Evolutionary conservation across 768 basidiomycete species (phyloP), one percentile per base, ranked within the genome.

Genomic region (Boletus subparvulus): DNA sequence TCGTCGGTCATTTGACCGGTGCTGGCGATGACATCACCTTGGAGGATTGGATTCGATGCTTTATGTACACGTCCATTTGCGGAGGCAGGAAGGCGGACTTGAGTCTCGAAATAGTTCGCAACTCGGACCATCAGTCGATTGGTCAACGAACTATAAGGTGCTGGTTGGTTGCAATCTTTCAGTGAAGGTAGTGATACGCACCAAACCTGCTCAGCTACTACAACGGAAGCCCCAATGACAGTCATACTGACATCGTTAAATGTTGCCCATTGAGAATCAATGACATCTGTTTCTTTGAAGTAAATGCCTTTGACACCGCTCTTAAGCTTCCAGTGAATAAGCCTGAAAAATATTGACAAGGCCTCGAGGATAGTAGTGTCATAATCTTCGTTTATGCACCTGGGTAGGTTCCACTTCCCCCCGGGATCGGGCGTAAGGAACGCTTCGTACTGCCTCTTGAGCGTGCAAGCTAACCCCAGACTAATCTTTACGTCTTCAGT

Each of bases 201-300:
- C 96, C 94, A 96, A 62, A 98, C 83, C 65, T 97, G 92, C 73
- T 98, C 96, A 12, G 95, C 95, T 11, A 99, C 94, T 5, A 96
- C 76, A 50, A 89, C 75, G 19, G 96, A 94, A 24, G 95, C 97
- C 6, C 92, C 92, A 19, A 84, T 78, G 10, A 94, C 88, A 37
- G 87, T 90, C 70, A 94, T 78, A 55, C 93, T 94, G 50, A 96
- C 93, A 69, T 92, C 91, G 61, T 90, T 91, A 73, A 98, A 87
- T 21, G 96, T 95, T 19, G 90, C 88, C 91, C 94, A 96, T 65
- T 98, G 94, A 7, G 89, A 87, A 69, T 99, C 96, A 37, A 99
- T 80, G n/a, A 98, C 86, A 69, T 98, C 96, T 0, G 95, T 97
- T 77, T 99, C 97, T 68, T 95, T 94, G 79, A 98, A 95, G 73